Evolutionary conservation across 2,329 filamentous ascomycete species (phyloP), one percentile per base, ranked within the genome.

Genomic region (Colletotrichum theobromicola): DNA sequence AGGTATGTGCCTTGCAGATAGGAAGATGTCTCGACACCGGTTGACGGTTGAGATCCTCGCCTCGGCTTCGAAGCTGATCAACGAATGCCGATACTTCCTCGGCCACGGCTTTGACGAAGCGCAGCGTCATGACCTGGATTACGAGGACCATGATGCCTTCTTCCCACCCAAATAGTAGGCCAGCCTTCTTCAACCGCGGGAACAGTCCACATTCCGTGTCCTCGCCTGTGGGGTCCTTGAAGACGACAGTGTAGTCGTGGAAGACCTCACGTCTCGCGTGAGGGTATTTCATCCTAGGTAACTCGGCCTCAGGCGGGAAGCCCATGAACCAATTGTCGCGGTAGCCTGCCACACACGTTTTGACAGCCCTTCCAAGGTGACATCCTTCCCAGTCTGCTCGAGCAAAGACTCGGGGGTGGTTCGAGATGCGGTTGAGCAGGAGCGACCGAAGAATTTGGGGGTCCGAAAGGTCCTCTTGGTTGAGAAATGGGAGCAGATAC

Each of bases 241-340:
- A 57, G 13, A 72, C 42, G 13, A 58, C 21, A 15, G 30, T 24
- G 42, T 75, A 53, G 37, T 57, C 35, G 16, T 16, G 12, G 1
- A 46, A 53, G 26, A 16, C 16, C 26, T 57, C 53, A 21, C 57
- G 24, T 53, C 18, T 34, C 18, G 46, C 24, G 10, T 35, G 26
- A 13, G 15, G 21, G n/a, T 30, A 37, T 26, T 68, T 57, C 42
- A 35, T 30, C 12, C 21, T 12, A 24, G 9, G 28, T 28, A 42
- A 4, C 35, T 53, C 57, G 6, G 28, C 13, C 35, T 35, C 30
- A 24, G 67, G 28, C 5, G 58, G 67, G 15, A 74, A 72, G 7
- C 57, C 68, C 68, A 72, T 66, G 57, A 72, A 75, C 32, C 68
- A 68, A 16, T 53, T 67, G n/a, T 75, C 73, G 64, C 35, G 46